A percentile compares a stretch with the other conserved stretches of the same genome.
Evolutionary conservation across 179 eudicot genomes (phyloP).

Genomic region (Corrigiola litoralis): DNA sequence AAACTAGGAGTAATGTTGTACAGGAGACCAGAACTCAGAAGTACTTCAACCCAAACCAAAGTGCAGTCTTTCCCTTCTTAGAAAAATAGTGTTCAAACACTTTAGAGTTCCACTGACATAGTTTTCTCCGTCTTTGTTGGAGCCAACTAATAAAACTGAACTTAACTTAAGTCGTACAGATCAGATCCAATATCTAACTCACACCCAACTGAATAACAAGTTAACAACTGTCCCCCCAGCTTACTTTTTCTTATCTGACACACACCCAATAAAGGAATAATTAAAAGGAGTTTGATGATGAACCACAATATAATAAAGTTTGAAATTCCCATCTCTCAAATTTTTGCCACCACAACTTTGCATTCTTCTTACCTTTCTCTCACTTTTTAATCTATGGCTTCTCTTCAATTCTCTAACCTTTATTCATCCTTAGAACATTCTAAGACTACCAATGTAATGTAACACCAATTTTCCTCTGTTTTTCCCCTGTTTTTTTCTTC

Average conservation of each 20-base stretch:
- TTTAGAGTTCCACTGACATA: no score
- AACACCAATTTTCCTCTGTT: background rate
- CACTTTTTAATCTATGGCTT: slow-evolving; percentile 20
- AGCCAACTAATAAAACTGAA: background rate
- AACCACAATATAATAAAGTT: slow-evolving; percentile 3
- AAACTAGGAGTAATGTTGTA: no score
- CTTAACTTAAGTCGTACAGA: background rate
- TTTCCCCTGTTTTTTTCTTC: background rate
- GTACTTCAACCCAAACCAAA: no score
- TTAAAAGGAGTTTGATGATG: no score
- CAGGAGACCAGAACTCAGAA: no score
- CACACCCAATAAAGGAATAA: background rate
- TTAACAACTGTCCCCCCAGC: slow-evolving; percentile 6
- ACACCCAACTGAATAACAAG: slow-evolving; percentile 4
- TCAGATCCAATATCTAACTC: slow-evolving; percentile 12
- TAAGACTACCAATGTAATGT: slow-evolving; percentile 15
- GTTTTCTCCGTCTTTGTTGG: slow-evolving; percentile 46
- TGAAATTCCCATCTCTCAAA: slow-evolving; percentile 18
- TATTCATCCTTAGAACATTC: slow-evolving; percentile 20
- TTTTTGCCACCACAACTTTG: slow-evolving; percentile 13
- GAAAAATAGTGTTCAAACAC: no score
- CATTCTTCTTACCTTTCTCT: background rate
- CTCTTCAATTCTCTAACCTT: slow-evolving; percentile 18
- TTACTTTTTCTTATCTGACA: background rate
- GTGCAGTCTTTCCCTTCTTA: no score